Percentiles rank a stretch among this genome's conserved stretches.
phyloP scores from a whole-genome alignment of 495 filamentous ascomycete genomes.

The Bryoglossum gracile region DNA sequence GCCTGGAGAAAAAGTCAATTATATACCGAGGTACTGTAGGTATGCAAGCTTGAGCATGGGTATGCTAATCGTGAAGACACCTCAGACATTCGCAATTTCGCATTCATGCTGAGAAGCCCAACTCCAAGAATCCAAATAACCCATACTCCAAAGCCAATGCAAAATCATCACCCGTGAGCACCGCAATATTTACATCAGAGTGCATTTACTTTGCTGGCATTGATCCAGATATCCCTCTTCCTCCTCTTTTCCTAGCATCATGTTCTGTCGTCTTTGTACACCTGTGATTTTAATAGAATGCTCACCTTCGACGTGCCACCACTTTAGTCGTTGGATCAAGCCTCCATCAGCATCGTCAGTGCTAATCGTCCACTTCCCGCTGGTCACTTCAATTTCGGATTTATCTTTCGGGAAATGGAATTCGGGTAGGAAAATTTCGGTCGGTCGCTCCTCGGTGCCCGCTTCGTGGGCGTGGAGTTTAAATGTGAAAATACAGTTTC shows the following conservation, averaged over 20 bases:
- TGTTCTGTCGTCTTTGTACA: constrained; percentile 39
- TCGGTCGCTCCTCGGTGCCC: constrained; percentile 55
- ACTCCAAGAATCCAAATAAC: too few relatives aligned
- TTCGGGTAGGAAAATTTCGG: constrained; percentile 80
- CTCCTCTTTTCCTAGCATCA: constrained; percentile 39
- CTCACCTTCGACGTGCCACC: constrained; percentile 85
- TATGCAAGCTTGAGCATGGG: too few relatives aligned
- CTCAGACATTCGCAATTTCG: too few relatives aligned
- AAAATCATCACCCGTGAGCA: background rate
- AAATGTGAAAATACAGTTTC: constrained; percentile 65
- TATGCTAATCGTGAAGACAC: too few relatives aligned
- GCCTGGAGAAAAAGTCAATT: too few relatives aligned
- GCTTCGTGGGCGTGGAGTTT: constrained; percentile 47
- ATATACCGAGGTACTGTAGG: too few relatives aligned
- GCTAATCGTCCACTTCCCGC: constrained; percentile 84
- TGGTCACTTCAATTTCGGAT: constrained; percentile 64
- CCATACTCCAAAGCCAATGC: constrained; percentile 1
- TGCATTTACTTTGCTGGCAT: constrained; percentile 45
- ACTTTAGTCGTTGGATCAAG: constrained; percentile 66
- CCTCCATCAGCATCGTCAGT: constrained; percentile 54
- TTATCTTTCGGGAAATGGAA: constrained; percentile 82
- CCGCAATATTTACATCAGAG: constrained; percentile 46
- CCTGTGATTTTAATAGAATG: constrained; percentile 76
- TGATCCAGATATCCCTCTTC: constrained; percentile 36
- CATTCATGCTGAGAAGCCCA: too few relatives aligned